Evolutionary conservation across 257 asterid genomes (phyloP), one percentile per base, ranked within the genome.

Genomic region (Nicotiana tabacum): DNA sequence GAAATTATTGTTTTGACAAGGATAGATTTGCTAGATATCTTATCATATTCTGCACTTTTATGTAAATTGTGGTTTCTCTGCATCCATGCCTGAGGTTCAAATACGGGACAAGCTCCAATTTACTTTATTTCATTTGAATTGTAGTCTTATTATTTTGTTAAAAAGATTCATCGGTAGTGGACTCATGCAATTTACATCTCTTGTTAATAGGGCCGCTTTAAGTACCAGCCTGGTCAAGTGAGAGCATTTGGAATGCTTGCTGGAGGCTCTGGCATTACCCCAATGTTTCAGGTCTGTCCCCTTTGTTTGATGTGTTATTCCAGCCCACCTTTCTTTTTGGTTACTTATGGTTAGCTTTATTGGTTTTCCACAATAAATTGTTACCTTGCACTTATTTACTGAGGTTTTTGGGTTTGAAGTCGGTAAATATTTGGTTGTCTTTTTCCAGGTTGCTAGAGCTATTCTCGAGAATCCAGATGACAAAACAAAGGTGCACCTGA

Each of bases 401-500:
- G 58, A 53, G 58, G 43, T 24, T 81, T 21, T 61, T 30, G 5
- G 29, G 43, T 27, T 51, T 74, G 64, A 74, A 48, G 24, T 29
- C 2, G 21, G 27, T 2, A 24, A 56, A 61, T 51, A 65, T 29
- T 55, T 29, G 81, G 64, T 67, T 68, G 77, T 72, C 84, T 81
- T 21, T 77, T 16, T 83, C 84, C 86, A 96, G 98, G 99, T 96
- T 88, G 83, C 98, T 37, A 87, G 98, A 90, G 98, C 99, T 51
- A 92, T 96, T 87, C 89, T 96, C 30, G 98, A 96, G 74, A 92
- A 94, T 85, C 95, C 97, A 33, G 85, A 56, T 11, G 99, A 94
- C 89, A 87, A 66, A 30, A 96, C 98, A 13, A 94, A 81, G 89
- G 91, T 96, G 90, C 91, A 93, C 83, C 87, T 96, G 85, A 90